Percentiles rank a stretch among this genome's conserved stretches.
These are phyloP conservation scores for Adiantum capillusveneris DNA, from an alignment of 75 land plant genomes.

Conservation along the genomic window DNA sequence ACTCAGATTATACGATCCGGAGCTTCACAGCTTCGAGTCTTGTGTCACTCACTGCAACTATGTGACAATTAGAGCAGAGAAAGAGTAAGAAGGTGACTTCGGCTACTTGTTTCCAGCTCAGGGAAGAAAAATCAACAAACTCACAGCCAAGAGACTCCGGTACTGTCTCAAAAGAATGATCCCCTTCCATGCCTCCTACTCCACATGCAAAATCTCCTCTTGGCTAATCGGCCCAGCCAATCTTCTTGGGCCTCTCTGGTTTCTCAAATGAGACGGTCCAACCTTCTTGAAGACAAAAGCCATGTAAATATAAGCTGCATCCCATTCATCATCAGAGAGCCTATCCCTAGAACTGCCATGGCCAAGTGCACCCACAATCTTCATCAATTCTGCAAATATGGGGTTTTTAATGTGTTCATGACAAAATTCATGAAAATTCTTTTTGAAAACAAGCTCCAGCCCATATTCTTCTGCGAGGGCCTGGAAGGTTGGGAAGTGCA, in stretches of 20 bases:
- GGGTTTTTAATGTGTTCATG: constrained; percentile 64
- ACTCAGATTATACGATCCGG: too few species aligned
- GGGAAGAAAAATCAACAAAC: too few species aligned
- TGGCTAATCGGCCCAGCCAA: not conserved
- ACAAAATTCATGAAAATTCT: constrained; percentile 82
- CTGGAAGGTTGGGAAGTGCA: constrained; percentile 63
- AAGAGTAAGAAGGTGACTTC: too few species aligned
- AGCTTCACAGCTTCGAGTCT: too few species aligned
- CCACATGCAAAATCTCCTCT: not conserved
- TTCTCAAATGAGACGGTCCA: not conserved
- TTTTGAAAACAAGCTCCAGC: constrained; percentile 70
- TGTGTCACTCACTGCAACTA: too few species aligned
- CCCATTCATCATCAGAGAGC: constrained; percentile 87
- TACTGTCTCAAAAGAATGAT: too few species aligned
- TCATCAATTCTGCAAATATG: constrained; percentile 80
- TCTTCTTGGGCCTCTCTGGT: not conserved
- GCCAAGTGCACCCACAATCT: constrained; percentile 92
- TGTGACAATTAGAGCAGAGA: too few species aligned
- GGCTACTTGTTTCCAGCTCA: too few species aligned
- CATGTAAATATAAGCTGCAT: constrained; percentile 77
- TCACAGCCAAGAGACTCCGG: too few species aligned
- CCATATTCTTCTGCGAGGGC: constrained; percentile 80
- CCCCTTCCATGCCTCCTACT: too few species aligned
- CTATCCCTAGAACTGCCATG: constrained; percentile 59
- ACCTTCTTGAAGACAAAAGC: constrained; percentile 82